These are phyloP conservation scores for Fonsecaea multimorphosa DNA, from an alignment of 2,329 filamentous ascomycete genomes.

Conservation along the genomic window DNA sequence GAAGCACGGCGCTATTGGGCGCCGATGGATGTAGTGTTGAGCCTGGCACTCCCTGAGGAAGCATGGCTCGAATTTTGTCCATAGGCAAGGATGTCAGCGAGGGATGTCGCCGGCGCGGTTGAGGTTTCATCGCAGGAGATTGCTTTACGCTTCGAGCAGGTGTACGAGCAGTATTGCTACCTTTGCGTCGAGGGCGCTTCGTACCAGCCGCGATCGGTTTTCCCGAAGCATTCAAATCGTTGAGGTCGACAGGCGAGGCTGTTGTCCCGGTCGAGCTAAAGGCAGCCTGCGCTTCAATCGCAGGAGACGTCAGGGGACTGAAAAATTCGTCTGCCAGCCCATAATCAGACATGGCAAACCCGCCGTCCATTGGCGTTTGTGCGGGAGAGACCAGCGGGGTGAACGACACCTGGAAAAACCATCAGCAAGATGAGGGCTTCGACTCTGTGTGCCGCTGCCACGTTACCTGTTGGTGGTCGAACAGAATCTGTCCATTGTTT, in stretches of 20 bases:
- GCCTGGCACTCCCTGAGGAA: constrained; percentile 47
- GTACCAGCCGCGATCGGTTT: constrained; percentile 45
- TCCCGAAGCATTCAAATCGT: constrained; percentile 41
- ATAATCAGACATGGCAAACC: constrained; percentile 56
- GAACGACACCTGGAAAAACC: constrained; percentile 51
- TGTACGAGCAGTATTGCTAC: constrained; percentile 43
- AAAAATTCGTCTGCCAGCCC: constrained; percentile 57
- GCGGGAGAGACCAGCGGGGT: constrained; percentile 58
- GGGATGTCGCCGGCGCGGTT: constrained; percentile 46
- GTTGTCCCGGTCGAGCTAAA: constrained; percentile 50
- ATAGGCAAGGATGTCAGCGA: constrained; percentile 39
- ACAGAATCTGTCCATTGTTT: constrained; percentile 49
- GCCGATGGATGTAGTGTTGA: constrained; percentile 38
- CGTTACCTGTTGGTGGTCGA: constrained; percentile 51
- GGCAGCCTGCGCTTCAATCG: constrained; percentile 53
- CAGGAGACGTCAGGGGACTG: constrained; percentile 57
- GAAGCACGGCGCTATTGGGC: constrained; percentile 35
- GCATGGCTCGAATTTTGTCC: constrained; percentile 44
- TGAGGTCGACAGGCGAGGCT: constrained; percentile 50
- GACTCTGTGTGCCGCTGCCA: neutral
- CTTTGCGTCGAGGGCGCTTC: constrained; percentile 49
- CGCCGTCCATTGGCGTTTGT: constrained; percentile 57
- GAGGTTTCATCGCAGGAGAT: constrained; percentile 52
- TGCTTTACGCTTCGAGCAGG: constrained; percentile 48
- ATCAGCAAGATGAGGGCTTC: constrained; percentile 23